Percentiles rank a stretch among this genome's conserved stretches.
Conservation (phyloP, 306 rosid genomes). For the Vigna unguiculata region DNA sequence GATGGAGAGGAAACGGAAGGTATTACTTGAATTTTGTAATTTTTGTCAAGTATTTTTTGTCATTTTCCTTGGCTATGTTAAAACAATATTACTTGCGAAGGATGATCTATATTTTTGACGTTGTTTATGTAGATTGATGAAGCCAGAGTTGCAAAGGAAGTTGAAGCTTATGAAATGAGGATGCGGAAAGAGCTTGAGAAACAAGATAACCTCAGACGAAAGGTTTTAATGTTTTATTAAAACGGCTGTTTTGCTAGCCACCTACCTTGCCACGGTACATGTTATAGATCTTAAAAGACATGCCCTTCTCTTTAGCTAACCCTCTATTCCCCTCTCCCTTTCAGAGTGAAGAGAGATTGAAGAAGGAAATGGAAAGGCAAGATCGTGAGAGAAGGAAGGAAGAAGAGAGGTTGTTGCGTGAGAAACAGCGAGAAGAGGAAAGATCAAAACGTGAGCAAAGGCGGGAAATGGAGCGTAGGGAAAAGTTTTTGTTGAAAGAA, state of each 20-base stretch:
- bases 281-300: conserved; percentile 13
- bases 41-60: conserved; percentile 32
- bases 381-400: conserved; percentile 95
- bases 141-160: conserved; percentile 72
- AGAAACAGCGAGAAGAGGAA: conserved; percentile 89
- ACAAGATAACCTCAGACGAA: conserved; percentile 87
- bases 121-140: conserved; percentile 73
- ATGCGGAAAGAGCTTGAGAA: conserved; percentile 92
- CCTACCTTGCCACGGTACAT: not conserved
- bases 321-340: conserved; percentile 36
- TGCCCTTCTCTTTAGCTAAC: conserved; percentile 29
- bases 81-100: conserved; percentile 21
- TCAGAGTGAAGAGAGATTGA: conserved; percentile 84
- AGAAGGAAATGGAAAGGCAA: conserved; percentile 90
- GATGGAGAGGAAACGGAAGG: conserved; percentile 89
- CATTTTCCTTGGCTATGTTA: conserved; percentile 6
- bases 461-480: conserved; percentile 91
- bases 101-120: conserved; percentile 34
- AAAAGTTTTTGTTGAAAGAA: conserved; percentile 86
- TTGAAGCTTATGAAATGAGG: conserved; percentile 83
- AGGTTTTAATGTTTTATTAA: conserved; percentile 69
- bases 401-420: conserved; percentile 95
- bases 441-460: conserved; percentile 87
- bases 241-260: conserved; percentile 26
- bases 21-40: conserved; percentile 38